phyloP scores from a whole-genome alignment of 225 moss, liverwort and hornwort genomes.

The Bryum argenteum region DNA sequence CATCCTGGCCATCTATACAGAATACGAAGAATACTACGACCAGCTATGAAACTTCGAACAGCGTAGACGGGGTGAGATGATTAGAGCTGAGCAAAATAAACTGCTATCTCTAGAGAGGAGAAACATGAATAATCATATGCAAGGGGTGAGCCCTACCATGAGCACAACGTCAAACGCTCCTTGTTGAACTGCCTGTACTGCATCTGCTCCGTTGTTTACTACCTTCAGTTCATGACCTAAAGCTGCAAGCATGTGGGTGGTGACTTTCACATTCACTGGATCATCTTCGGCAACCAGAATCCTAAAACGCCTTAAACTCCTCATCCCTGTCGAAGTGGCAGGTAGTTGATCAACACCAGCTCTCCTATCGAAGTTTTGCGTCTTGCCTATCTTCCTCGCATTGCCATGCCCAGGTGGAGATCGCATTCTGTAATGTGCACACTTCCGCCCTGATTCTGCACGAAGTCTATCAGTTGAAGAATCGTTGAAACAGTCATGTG shows the following conservation, averaged over 20 bases:
- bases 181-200: slow-evolving; percentile 40
- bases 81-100: not conserved
- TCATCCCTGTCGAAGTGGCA: slow-evolving; percentile 23
- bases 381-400: slow-evolving; percentile 31
- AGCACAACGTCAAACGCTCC: slow-evolving; percentile 45
- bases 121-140: not conserved
- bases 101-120: not conserved
- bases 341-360: slow-evolving; percentile 19
- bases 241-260: slow-evolving; percentile 42
- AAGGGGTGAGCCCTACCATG: slow-evolving; percentile 33
- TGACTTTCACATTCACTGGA: slow-evolving; percentile 45
- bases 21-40: not conserved
- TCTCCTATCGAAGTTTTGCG: slow-evolving; percentile 28
- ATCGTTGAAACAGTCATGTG: slow-evolving; percentile 19
- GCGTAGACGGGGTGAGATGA: not conserved
- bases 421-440: slow-evolving; percentile 8
- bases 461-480: slow-evolving; percentile 12
- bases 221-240: slow-evolving; percentile 43
- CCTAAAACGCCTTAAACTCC: slow-evolving; percentile 23
- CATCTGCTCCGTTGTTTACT: slow-evolving; percentile 48
- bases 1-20: not conserved
- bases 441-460: slow-evolving; percentile 26
- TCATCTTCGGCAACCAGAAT: slow-evolving; percentile 50
- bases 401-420: slow-evolving; percentile 28
- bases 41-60: not conserved